Evolutionary conservation across 2,329 filamentous ascomycete species (phyloP).

Genomic region (Colletotrichum sp.): DNA sequence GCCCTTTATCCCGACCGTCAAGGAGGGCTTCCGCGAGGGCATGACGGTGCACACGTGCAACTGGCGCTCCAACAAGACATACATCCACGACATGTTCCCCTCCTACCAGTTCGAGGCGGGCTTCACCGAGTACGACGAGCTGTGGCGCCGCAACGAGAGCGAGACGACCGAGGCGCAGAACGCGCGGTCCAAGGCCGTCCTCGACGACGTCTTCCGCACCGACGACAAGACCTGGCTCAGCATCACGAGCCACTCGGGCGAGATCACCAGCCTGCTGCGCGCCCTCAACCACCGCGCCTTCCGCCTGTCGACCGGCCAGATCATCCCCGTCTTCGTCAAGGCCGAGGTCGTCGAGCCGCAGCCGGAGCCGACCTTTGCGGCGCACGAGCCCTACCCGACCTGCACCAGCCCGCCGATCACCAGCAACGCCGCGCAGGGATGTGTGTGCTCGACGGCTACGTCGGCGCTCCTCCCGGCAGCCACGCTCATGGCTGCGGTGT

Average conservation of each 20-base stretch:
- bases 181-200: slow-evolving; percentile 48
- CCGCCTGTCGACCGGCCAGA: slow-evolving; percentile 66
- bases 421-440: slow-evolving; percentile 44
- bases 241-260: slow-evolving; percentile 65
- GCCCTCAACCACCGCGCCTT: slow-evolving; percentile 68
- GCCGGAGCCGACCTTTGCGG: slow-evolving; percentile 33
- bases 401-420: slow-evolving; percentile 50
- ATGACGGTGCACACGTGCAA: slow-evolving; percentile 75
- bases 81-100: slow-evolving; percentile 58
- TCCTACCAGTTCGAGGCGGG: slow-evolving; percentile 62
- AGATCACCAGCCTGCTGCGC: slow-evolving; percentile 55
- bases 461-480: slow-evolving; percentile 10
- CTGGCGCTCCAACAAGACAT: slow-evolving; percentile 58
- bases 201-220: slow-evolving; percentile 61
- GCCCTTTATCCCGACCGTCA: slow-evolving; percentile 64
- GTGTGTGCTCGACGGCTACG: slow-evolving; percentile 40
- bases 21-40: slow-evolving; percentile 69
- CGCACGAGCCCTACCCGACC: slow-evolving; percentile 45
- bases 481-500: background rate
- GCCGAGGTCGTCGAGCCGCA: slow-evolving; percentile 48
- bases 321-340: slow-evolving; percentile 71
- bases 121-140: slow-evolving; percentile 60
- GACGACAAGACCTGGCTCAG: slow-evolving; percentile 62
- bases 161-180: slow-evolving; percentile 54
- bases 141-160: slow-evolving; percentile 46